Evolutionary conservation across 2,329 filamentous ascomycete species (phyloP), one percentile per base, ranked within the genome.

Genomic region (Aurifilum marmelostoma): DNA sequence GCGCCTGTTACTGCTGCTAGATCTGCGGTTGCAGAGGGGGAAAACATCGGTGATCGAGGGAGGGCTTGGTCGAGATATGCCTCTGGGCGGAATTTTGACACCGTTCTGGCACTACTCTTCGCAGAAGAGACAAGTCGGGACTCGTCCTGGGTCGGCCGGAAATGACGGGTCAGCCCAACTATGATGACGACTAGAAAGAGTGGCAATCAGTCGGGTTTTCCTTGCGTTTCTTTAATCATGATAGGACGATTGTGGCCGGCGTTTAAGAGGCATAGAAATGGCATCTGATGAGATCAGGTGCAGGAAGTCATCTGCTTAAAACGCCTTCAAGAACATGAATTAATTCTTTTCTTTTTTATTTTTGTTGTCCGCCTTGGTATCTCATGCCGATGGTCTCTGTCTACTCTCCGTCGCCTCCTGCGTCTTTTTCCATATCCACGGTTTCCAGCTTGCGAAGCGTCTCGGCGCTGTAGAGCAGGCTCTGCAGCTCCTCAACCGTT

Each of bases 381-480:
- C n/a, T n/a, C n/a, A 24, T 52, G 37, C 29, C 41, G 41, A 29
- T 66, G 29, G 12, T 12, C 7, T 37, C 29, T 21, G 54, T 27
- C 54, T 71, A 63, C 18, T 73, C 69, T 41, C 60, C 70, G 34
- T 72, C 71, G 8, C 58, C 70, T n/a, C 69, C 73, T 2, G 39
- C 27, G 9, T 63, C 61, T 16, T 24, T 47, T 50, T 63, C 60
- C 21, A 39, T 39, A 29, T 75, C 80, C 12, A 78, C 79, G 50
- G 70, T 75, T 6, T 77, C 76, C 39, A 81, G 77, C 74, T 87
- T 87, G 61, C 85, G 81, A 72, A 87, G 73, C 52, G 78, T 81
- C 72, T 85, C 84, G 1, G 79, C 80, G 21, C 77, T 82, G 68
- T 85, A 85, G 41, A 87, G 71, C 9, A 86, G 75, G 65, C 77